Conservation (phyloP, 2,329 filamentous ascomycete genomes). For the Cladosporium sp. region DNA sequence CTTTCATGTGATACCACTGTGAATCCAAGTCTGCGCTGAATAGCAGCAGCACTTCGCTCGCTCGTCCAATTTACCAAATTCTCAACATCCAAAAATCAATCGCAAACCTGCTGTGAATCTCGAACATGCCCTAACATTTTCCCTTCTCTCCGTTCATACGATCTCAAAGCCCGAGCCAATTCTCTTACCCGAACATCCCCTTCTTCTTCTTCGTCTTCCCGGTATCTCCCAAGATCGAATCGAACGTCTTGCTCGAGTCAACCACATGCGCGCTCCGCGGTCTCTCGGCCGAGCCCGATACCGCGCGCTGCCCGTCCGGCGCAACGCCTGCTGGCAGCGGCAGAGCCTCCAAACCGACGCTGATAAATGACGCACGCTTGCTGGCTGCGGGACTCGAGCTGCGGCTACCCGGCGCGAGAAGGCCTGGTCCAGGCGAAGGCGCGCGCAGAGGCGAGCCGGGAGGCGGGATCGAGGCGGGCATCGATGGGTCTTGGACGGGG, state of each 20-base stretch:
- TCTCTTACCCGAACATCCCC: not conserved
- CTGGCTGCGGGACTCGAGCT: slow-evolving; percentile 17
- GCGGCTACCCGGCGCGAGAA: not conserved
- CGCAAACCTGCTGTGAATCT: no score
- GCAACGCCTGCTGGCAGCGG: slow-evolving; percentile 40
- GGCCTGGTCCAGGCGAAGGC: slow-evolving; percentile 10
- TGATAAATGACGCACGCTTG: slow-evolving; percentile 40
- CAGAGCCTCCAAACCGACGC: slow-evolving; percentile 41
- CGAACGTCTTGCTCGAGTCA: slow-evolving; percentile 42
- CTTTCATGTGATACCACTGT: no score
- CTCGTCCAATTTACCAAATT: no score
- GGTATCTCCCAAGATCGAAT: slow-evolving; percentile 37
- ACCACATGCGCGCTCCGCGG: slow-evolving; percentile 26
- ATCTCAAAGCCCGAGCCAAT: no score
- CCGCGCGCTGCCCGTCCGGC: slow-evolving; percentile 24
- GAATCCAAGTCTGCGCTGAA: no score
- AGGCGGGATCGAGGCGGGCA: not conserved
- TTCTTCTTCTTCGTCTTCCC: slow-evolving; percentile 27
- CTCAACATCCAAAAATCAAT: no score
- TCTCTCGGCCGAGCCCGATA: slow-evolving; percentile 15
- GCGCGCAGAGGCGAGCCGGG: not conserved
- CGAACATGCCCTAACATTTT: not conserved
- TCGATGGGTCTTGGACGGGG: slow-evolving; percentile 10
- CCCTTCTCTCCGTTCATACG: not conserved
- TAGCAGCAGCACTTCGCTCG: no score